Base-by-base conservation (phyloP, 768 basidiomycete species). In the Amanita thiersii region DNA sequence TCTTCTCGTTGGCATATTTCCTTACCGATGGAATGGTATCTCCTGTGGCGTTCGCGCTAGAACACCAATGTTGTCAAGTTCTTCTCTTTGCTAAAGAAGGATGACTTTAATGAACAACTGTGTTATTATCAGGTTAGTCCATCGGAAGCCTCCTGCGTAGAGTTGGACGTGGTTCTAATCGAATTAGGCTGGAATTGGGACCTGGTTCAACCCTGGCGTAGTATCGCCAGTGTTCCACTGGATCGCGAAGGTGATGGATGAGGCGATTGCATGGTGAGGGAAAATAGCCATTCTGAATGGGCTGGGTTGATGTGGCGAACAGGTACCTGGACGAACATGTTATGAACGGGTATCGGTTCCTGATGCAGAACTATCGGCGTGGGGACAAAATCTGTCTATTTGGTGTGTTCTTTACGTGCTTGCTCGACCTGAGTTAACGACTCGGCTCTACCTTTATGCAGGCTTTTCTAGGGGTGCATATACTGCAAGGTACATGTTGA, bases 361-460 rank as follows among this genome's bases (percentile, higher is more conserved):
- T 89, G 39, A 87, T 89, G 86, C 70, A 81, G 47, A 87, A 82
- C 51, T 86, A 81, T 54, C 65, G 62, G n/a, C 50, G 60, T 0
- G 87, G 86, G 1, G 85, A 86, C 55, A 84, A 70, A 56, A 73
- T 88, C 23, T 86, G 79, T 52, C 57, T 87, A 15, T 86, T 86
- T 44, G 84, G 81, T 79, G 42, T 18, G 63, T 51, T 28, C 25
- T 52, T 46, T 45, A 37, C 26, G 33, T 35, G 56, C 14, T 49
- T 19, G 15, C 2, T 26, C 11, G 11, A 28, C 7, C 10, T n/a
- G 19, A n/a, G 2, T 32, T 17, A 1, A n/a, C 14, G 28, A 24
- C 6, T 7, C 17, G 8, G n/a, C 14, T 14, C n/a, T n/a, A n/a
- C n/a, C n/a, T 8, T 28, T 26, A 30, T 8, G 48, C 53, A 79